Conservation (phyloP, 2,329 filamentous ascomycete species). For the Epicoccum sorghinum region DNA sequence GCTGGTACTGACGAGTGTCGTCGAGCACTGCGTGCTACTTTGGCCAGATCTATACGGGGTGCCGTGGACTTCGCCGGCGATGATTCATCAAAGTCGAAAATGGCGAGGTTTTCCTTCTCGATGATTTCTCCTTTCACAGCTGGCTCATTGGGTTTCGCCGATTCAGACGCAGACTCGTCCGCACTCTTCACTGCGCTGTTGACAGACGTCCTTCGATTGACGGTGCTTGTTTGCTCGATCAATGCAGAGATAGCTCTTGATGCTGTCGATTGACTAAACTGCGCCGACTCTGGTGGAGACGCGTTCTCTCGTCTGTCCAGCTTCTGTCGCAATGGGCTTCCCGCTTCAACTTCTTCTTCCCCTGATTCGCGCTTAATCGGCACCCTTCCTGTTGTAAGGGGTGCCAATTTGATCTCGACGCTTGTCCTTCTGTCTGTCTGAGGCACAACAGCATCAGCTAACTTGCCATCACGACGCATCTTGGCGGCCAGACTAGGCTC, state of each 20-base stretch:
- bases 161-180: slow-evolving; percentile 10
- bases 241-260: slow-evolving; percentile 44
- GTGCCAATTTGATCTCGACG: slow-evolving; percentile 30
- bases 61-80: slow-evolving; percentile 33
- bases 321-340: slow-evolving; percentile 48
- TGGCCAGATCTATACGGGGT: slow-evolving; percentile 37
- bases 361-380: slow-evolving; percentile 37
- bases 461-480: slow-evolving; percentile 56
- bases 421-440: slow-evolving; percentile 31
- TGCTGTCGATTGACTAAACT: slow-evolving; percentile 34
- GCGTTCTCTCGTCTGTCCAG: slow-evolving; percentile 30
- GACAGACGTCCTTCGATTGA: slow-evolving; percentile 28
- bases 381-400: slow-evolving; percentile 26
- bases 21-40: slow-evolving; percentile 33
- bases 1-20: slow-evolving; percentile 44
- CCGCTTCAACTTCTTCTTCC: slow-evolving; percentile 37
- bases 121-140: slow-evolving; percentile 18
- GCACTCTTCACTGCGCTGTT: slow-evolving; percentile 1
- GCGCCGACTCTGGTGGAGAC: slow-evolving; percentile 21
- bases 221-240: slow-evolving; percentile 37
- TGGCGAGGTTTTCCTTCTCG: slow-evolving; percentile 37
- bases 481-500: slow-evolving; percentile 57
- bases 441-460: slow-evolving; percentile 52
- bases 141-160: slow-evolving; percentile 3
- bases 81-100: slow-evolving; percentile 48